Base-by-base conservation (phyloP, 345 rosid species). In the Lepidium didymum region DNA sequence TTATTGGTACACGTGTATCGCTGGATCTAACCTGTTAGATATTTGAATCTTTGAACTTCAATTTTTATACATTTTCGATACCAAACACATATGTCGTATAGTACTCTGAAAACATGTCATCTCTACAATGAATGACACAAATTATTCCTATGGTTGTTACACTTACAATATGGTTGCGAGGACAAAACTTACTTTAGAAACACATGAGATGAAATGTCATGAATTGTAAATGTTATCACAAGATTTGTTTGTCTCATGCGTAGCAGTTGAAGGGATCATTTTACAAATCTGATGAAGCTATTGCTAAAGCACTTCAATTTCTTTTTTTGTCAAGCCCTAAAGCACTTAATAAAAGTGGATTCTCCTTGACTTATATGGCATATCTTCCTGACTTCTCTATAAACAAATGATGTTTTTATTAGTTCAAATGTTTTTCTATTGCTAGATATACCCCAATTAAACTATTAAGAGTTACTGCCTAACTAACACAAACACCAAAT, bases 1-100 rank as follows among this genome's bases (percentile, higher is more conserved):
- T 70, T 34, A 59, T 14, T 69, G 43, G 74, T 59, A 38, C 44
- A 60, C 60, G 56, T 56, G 60, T 69, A 49, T 2, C 33, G 42
- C 57, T 38, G 5, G 49, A 37, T 38, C 49, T 34, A 67, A 1
- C 59, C 13, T 35, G 51, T 40, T 29, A 23, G 45, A 34, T 43
- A 0, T 43, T 27, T 21, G 5, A 52, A 51, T 13, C 27, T 72
- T 56, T 72, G 38, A 43, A 61, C 62, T 51, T 55, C 15, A 38
- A 14, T 52, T 41, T 41, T 27, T 3, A 3, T 42, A 4, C 18
- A 16, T 45, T 9, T 46, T 31, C 5, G 13, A 21, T 8, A 34
- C n/a, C 21, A 15, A 56, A 46, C 56, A 68, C n/a, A 6, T 27
- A 27, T 27, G 1, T 27, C 1, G 4, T 25, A 2, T 3, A 25